These are phyloP conservation scores for Halophytophthora batemanensis DNA, from an alignment of 352 stramenopile species.

Conservation along the genomic window DNA sequence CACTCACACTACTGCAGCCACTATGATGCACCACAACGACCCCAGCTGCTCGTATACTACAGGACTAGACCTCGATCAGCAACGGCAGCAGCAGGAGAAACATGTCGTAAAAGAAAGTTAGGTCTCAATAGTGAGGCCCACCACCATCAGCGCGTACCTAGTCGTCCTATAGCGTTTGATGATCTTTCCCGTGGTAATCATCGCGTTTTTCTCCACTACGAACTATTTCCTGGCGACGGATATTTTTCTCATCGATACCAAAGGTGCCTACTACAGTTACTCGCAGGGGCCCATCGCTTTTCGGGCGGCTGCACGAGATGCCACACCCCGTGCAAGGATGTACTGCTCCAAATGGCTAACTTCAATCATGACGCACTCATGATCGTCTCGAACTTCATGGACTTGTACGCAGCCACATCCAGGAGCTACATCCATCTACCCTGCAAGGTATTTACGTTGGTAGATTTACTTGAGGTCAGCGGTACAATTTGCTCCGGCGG, in stretches of 20 bases:
- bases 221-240: neutral
- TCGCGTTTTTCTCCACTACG: neutral
- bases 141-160: neutral
- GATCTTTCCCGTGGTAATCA: neutral
- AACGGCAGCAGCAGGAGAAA: neutral
- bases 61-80: neutral
- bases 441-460: neutral
- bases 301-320: neutral
- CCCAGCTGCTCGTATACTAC: too few relatives aligned
- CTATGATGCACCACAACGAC: too few relatives aligned
- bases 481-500: slow-evolving; percentile 1
- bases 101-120: neutral
- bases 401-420: slow-evolving; percentile 1
- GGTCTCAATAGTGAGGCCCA: neutral
- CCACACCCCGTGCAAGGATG: neutral
- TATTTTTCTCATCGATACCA: neutral
- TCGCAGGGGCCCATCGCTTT: neutral
- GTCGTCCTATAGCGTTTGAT: neutral
- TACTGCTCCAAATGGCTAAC: neutral
- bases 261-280: neutral
- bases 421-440: neutral
- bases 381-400: neutral
- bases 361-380: neutral
- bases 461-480: neutral
- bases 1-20: too few relatives aligned